Percentiles rank a stretch among this genome's conserved stretches.
These are phyloP conservation scores for Elongisporangium senticosum DNA, from an alignment of 352 stramenopile species.

Conservation along the genomic window DNA sequence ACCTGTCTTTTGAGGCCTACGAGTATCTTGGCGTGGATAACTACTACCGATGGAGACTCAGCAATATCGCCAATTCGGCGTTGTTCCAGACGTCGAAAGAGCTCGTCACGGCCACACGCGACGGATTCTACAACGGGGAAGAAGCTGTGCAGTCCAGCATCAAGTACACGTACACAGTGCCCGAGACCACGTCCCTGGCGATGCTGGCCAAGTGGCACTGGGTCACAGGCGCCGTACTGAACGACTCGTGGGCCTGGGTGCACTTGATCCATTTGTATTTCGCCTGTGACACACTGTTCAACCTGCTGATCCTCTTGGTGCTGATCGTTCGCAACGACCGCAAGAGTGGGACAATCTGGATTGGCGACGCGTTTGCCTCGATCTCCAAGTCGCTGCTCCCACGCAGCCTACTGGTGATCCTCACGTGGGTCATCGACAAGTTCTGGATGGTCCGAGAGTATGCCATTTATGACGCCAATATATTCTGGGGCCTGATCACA, in stretches of 20 bases:
- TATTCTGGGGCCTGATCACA: not conserved
- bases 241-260: not conserved
- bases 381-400: constrained; percentile 26
- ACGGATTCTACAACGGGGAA: too few species aligned
- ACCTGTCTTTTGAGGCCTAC: too few species aligned
- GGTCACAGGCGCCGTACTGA: not conserved
- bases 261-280: constrained; percentile 29
- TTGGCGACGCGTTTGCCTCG: constrained; percentile 30
- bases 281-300: constrained; percentile 15
- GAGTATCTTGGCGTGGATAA: too few species aligned
- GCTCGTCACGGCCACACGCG: too few species aligned
- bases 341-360: constrained; percentile 19
- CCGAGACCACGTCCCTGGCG: too few species aligned
- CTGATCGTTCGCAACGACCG: constrained; percentile 18
- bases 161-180: too few species aligned
- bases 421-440: constrained; percentile 29
- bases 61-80: too few species aligned
- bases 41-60: too few species aligned
- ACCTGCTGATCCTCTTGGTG: constrained; percentile 20
- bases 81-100: too few species aligned
- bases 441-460: constrained; percentile 16
- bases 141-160: too few species aligned
- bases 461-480: constrained; percentile 10
- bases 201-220: too few species aligned
- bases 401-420: constrained; percentile 22